Base-by-base conservation (phyloP, 371 early-diverging fungal species). In the Vittaforma corneae region DNA sequence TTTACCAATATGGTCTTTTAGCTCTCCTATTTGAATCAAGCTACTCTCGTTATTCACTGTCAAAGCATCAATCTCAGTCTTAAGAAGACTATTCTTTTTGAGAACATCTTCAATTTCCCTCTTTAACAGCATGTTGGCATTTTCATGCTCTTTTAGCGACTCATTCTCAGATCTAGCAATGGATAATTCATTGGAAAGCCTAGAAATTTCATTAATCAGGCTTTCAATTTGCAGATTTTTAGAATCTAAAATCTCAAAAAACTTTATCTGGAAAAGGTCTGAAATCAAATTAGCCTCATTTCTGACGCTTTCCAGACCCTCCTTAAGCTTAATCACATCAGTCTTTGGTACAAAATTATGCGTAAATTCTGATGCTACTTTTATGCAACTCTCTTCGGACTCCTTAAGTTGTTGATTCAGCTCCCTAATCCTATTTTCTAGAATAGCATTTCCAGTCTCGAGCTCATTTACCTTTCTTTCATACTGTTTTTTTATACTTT, bases 401-500 rank as follows among this genome's bases (percentile, higher is more conserved):
- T 24, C 53, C 20, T 33, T 29, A 48, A 57, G 60, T 37, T 71
- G 33, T 28, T 26, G 28, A 33, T 74, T 44, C 2, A 73, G 58
- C 46, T 63, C 53, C 33, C 50, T 55, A 32, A 60, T 59, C 46
- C 46, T 46, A 37, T 37, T 33, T 35, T 67, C 37, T 11, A 77
- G 62, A 37, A 42, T 57, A 30, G 67, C 69, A 14, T 61, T 73
- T 28, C 40, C 62, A 2, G 47, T 26, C 26, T 63, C 48, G 18
- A 66, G 44, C 48, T 62, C 47, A 9, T 55, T 45, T 73, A 60
- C 1, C 55, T 47, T 33, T 64, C 50, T 35, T 73, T 59, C 38
- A 76, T 69, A 37, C 63, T 59, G 14, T 70, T 70, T 1, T 74
- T 50, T 47, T 69, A 72, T 26, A 63, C 48, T 50, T 77, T 69